phyloP scores from a whole-genome alignment of 768 basidiomycete genomes.

The Agaricus sinodeliciosus region DNA sequence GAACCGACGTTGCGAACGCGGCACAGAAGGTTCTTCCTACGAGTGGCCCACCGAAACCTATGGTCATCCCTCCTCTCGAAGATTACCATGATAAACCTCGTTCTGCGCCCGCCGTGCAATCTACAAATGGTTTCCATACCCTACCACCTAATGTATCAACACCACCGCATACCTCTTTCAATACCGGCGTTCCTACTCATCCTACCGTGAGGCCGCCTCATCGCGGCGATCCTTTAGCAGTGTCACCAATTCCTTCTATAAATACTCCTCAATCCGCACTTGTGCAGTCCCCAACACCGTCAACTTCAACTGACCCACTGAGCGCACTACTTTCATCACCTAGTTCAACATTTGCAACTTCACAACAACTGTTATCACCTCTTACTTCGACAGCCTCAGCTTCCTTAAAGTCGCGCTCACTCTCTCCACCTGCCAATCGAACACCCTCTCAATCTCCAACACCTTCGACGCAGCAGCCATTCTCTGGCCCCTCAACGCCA shows the following conservation, averaged over 20 bases:
- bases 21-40: constrained; percentile 49
- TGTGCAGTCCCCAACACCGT: neutral
- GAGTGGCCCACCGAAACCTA: constrained; percentile 54
- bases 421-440: neutral
- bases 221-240: constrained; percentile 10
- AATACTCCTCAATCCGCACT: constrained; percentile 3
- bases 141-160: constrained; percentile 19
- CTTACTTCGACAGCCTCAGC: constrained; percentile 17
- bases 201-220: constrained; percentile 18
- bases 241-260: neutral
- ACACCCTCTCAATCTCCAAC: constrained; percentile 11
- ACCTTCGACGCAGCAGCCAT: constrained; percentile 31
- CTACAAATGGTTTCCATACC: constrained; percentile 27
- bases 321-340: neutral
- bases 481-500: constrained; percentile 49
- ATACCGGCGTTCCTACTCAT: constrained; percentile 19
- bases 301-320: constrained; percentile 5
- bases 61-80: constrained; percentile 56
- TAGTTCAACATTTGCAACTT: neutral
- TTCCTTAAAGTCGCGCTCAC: constrained; percentile 17
- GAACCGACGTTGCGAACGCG: constrained; percentile 66
- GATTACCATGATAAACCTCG: constrained; percentile 37
- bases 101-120: constrained; percentile 24
- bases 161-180: constrained; percentile 28
- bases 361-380: constrained; percentile 6